These are phyloP conservation scores for Lolium rigidum DNA, from an alignment of 176 grass and related monocot species.

Conservation along the genomic window DNA sequence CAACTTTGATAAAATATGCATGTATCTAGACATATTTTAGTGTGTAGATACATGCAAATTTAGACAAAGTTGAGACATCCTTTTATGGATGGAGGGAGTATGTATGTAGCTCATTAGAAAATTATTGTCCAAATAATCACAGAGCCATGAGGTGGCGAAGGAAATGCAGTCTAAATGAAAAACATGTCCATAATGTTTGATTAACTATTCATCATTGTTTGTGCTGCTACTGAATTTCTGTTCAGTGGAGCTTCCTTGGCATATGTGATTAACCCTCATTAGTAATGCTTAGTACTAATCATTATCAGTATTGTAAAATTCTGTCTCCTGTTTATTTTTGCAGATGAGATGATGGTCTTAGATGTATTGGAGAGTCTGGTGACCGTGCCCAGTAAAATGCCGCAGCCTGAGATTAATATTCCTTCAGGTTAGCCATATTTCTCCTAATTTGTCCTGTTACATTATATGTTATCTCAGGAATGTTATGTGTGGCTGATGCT, in stretches of 20 bases:
- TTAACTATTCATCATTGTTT: constrained; percentile 25
- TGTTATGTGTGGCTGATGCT: constrained; percentile 30
- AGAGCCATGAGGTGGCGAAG: background rate
- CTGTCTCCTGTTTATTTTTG: constrained; percentile 21
- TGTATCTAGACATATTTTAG: too few species aligned
- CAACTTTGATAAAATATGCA: too few species aligned
- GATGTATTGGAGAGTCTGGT: constrained; percentile 61
- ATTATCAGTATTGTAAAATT: background rate
- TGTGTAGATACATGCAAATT: too few species aligned
- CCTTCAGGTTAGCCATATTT: constrained; percentile 55
- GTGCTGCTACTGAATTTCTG: constrained; percentile 11
- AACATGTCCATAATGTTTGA: constrained; percentile 9
- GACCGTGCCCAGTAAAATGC: constrained; percentile 43
- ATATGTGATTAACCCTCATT: constrained; percentile 21
- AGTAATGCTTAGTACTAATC: constrained; percentile 21
- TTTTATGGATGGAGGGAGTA: too few species aligned
- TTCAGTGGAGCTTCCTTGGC: background rate
- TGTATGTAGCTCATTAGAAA: background rate
- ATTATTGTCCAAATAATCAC: background rate
- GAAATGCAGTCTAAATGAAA: constrained; percentile 22
- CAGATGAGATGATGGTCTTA: constrained; percentile 67
- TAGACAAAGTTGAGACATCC: too few species aligned
- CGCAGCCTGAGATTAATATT: constrained; percentile 34
- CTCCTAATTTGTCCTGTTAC: constrained; percentile 4
- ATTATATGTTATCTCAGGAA: constrained; percentile 19